These are phyloP conservation scores for Pichia kluyveri DNA, from an alignment of 805 yeast species.

Conservation along the genomic window DNA sequence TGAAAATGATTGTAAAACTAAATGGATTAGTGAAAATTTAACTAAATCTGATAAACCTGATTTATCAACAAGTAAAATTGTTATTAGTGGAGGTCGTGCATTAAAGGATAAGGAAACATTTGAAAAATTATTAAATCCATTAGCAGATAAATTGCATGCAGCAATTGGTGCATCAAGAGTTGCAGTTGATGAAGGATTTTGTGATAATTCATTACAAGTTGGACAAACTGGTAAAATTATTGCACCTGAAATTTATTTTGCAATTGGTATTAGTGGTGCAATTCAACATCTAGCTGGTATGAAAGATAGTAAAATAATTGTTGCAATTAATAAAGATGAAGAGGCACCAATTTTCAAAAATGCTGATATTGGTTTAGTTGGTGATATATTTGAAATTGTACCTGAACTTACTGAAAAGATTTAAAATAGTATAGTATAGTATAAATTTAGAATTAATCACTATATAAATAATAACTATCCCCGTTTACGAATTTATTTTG, in stretches of 20 bases:
- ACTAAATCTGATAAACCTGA: conserved; percentile 84
- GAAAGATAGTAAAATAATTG: conserved; percentile 92
- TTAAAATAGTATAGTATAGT: conserved; percentile 12
- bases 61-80: conserved; percentile 68
- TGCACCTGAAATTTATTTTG: conserved; percentile 91
- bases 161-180: conserved; percentile 98
- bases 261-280: conserved; percentile 94
- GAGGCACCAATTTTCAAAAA: conserved; percentile 90
- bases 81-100: conserved; percentile 93
- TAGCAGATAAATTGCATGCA: conserved; percentile 77
- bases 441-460: no score
- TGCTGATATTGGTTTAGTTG: conserved; percentile 85
- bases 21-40: conserved; percentile 71
- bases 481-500: no score
- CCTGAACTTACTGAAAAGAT: conserved; percentile 87
- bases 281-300: conserved; percentile 98
- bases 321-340: conserved; percentile 88
- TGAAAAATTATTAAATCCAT: conserved; percentile 65
- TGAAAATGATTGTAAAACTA: conserved; percentile 32
- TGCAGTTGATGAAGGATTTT: conserved; percentile 92
- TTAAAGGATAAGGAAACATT: conserved; percentile 84
- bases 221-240: conserved; percentile 98
- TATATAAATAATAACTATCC: no score
- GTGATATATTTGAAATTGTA: conserved; percentile 74
- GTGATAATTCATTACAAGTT: conserved; percentile 92